A percentile compares a stretch with the other conserved stretches of the same genome.
phyloP scores from a whole-genome alignment of 805 yeast genomes.

The Helenozyma baotianmanensis region DNA sequence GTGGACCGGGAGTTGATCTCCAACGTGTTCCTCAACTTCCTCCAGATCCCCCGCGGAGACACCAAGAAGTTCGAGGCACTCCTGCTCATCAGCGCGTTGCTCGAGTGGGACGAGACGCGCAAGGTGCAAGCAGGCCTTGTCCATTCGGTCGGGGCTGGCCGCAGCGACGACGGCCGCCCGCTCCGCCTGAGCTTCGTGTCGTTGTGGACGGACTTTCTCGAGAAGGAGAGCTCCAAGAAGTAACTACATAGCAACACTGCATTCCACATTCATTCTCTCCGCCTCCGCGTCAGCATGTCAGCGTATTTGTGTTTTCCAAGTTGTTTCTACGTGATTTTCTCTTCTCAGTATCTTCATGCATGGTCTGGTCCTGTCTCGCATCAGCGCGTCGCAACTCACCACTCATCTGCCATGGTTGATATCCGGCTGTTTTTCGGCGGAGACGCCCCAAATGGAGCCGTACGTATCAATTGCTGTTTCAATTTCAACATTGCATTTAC shows the following conservation, averaged over 20 bases:
- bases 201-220: slow-evolving; percentile 75
- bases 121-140: slow-evolving; percentile 71
- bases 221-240: slow-evolving; percentile 54
- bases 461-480: slow-evolving; percentile 2
- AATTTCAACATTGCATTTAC: neutral
- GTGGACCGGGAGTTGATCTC: slow-evolving; percentile 88
- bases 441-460: slow-evolving; percentile 5
- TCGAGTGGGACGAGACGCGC: slow-evolving; percentile 85
- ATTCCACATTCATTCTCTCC: too few relatives aligned
- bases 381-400: too few relatives aligned
- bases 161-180: slow-evolving; percentile 17
- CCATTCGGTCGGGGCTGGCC: slow-evolving; percentile 21
- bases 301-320: too few relatives aligned
- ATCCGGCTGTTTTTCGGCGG: slow-evolving; percentile 17
- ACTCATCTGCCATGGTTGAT: slow-evolving; percentile 16
- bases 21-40: slow-evolving; percentile 77
- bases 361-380: too few relatives aligned
- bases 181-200: slow-evolving; percentile 58
- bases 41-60: slow-evolving; percentile 87
- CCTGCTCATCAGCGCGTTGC: slow-evolving; percentile 71
- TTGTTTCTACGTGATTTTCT: too few relatives aligned
- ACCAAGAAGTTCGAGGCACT: slow-evolving; percentile 91
- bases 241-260: too few relatives aligned
- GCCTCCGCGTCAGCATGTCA: too few relatives aligned
- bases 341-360: too few relatives aligned